phyloP scores from a whole-genome alignment of 441 rosid genomes.

The Pelargonium citronellum region DNA sequence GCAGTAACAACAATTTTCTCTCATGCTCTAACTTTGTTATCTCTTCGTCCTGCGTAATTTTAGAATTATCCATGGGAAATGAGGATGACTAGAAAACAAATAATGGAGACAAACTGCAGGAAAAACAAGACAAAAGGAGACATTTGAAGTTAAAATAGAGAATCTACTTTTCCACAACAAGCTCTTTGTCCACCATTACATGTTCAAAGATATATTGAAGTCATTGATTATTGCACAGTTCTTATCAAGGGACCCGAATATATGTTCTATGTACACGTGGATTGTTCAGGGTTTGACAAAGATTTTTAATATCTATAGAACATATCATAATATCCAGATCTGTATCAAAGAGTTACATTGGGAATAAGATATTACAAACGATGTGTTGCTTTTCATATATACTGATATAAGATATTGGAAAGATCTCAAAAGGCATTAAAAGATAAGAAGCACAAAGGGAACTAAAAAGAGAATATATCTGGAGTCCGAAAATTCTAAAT shows the following conservation, averaged over 20 bases:
- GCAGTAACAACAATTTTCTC: constrained; percentile 59
- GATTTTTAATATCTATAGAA: not conserved
- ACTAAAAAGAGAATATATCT: too few relatives aligned
- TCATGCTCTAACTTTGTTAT: constrained; percentile 56
- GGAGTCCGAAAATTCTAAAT: too few relatives aligned
- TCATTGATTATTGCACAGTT: not conserved
- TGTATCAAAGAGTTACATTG: not conserved
- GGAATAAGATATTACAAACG: too few relatives aligned
- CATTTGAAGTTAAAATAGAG: not conserved
- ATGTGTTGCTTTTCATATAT: constrained; percentile 39
- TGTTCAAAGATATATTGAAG: not conserved
- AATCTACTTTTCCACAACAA: constrained; percentile 2
- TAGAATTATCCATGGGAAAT: constrained; percentile 9
- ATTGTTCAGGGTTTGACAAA: not conserved
- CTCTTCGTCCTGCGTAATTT: constrained; percentile 66
- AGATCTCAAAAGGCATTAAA: not conserved
- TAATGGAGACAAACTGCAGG: not conserved
- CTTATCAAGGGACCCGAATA: too few relatives aligned
- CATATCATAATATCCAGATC: not conserved
- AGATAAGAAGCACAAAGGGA: too few relatives aligned
- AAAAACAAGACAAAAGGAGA: not conserved
- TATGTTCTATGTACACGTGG: not conserved
- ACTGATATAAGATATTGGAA: constrained; percentile 31
- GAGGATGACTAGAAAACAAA: not conserved
- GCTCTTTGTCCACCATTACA: constrained; percentile 2